Conservation (phyloP, 306 rosid genomes). For the Quillaja saponaria region DNA sequence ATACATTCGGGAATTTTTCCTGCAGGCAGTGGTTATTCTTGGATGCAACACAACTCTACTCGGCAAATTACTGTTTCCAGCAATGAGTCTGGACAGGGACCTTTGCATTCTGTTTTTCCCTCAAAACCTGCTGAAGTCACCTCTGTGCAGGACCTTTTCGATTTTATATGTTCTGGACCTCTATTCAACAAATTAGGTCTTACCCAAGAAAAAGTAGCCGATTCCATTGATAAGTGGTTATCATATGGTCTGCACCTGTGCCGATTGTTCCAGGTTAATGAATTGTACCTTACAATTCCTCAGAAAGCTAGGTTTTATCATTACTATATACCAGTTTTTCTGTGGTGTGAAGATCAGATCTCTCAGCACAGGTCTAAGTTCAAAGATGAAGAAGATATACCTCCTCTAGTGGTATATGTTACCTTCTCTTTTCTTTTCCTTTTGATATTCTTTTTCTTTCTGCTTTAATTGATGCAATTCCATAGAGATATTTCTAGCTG, state of each 20-base stretch:
- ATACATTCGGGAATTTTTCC: conserved; percentile 17
- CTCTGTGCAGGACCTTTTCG: conserved; percentile 69
- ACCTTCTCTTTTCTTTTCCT: background rate
- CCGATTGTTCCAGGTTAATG: conserved; percentile 72
- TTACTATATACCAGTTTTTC: conserved; percentile 82
- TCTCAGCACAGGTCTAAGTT: conserved; percentile 57
- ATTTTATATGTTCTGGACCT: conserved; percentile 84
- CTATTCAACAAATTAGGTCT: conserved; percentile 66
- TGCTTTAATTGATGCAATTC: background rate
- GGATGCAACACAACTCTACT: conserved; percentile 54
- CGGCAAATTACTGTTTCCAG: conserved; percentile 17
- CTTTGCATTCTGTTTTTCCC: conserved; percentile 53
- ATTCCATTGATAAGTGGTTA: conserved; percentile 82
- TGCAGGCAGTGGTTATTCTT: conserved; percentile 71
- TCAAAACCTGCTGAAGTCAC: conserved; percentile 67
- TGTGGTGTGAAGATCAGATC: conserved; percentile 87
- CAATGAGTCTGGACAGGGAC: conserved; percentile 39
- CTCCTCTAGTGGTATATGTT: conserved; percentile 74
- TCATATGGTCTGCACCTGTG: conserved; percentile 60
- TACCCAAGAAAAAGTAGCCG: conserved; percentile 54
- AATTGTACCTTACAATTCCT: conserved; percentile 58
- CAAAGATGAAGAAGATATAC: conserved; percentile 70
- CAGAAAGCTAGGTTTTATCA: conserved; percentile 92
- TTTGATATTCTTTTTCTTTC: background rate
- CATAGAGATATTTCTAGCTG: background rate